These are phyloP conservation scores for Silene latifolia DNA, from an alignment of 148 eudicot genomes.

Conservation along the genomic window DNA sequence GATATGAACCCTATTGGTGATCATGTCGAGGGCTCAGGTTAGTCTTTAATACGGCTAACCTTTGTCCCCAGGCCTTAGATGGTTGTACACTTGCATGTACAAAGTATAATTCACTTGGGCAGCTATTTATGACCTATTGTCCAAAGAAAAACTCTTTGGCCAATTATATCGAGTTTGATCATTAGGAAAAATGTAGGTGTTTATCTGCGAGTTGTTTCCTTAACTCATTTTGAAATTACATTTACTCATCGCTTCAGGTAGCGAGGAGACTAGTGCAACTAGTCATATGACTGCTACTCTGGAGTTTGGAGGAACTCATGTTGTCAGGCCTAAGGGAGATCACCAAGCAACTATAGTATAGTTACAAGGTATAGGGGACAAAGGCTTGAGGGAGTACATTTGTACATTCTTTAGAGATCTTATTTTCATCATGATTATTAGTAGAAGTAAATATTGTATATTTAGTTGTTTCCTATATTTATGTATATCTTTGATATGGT, in stretches of 20 bases:
- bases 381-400: constrained; percentile 62
- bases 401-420: too few relatives aligned
- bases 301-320: constrained; percentile 82
- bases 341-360: constrained; percentile 84
- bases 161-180: too few relatives aligned
- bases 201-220: too few relatives aligned
- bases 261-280: constrained; percentile 26
- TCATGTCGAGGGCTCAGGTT: constrained; percentile 33
- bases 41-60: constrained; percentile 15
- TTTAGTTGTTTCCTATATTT: too few relatives aligned
- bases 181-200: too few relatives aligned
- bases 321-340: constrained; percentile 74
- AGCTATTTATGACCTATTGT: too few relatives aligned
- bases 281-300: constrained; percentile 32
- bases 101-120: too few relatives aligned
- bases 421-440: too few relatives aligned
- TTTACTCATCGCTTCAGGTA: constrained; percentile 35
- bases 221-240: constrained; percentile 5
- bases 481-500: too few relatives aligned
- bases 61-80: background rate
- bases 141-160: too few relatives aligned
- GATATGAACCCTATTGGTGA: constrained; percentile 30
- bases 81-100: too few relatives aligned
- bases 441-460: too few relatives aligned
- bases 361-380: constrained; percentile 87